Percentiles rank a stretch among this genome's conserved stretches.
Conservation (phyloP, 345 rosid species). For the Corymbia maculata region DNA sequence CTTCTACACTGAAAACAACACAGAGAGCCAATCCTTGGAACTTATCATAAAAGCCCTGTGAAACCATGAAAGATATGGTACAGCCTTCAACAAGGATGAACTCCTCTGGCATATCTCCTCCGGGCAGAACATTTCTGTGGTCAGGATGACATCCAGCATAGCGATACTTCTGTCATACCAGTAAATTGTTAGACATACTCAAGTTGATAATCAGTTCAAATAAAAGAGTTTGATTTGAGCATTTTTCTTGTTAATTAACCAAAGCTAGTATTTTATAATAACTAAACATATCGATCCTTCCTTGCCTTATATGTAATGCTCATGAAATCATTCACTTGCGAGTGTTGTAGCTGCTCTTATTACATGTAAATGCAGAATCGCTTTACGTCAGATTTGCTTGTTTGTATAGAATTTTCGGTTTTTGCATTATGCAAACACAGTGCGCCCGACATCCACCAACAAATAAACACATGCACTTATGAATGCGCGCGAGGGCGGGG, state of each 20-base stretch:
- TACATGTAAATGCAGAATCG: not conserved
- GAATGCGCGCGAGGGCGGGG: not conserved
- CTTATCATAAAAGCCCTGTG: not conserved
- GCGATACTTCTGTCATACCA: not conserved
- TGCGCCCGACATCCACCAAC: fast-evolving
- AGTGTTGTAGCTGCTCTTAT: not conserved
- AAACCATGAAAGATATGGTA: not conserved
- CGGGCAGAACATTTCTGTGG: not conserved
- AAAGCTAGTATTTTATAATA: not conserved
- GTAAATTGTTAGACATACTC: not conserved
- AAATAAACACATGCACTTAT: not conserved
- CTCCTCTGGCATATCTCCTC: not conserved
- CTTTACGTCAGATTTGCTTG: not conserved
- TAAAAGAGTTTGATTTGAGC: not conserved
- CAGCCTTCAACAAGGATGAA: fast-evolving
- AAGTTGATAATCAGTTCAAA: not conserved
- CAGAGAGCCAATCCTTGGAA: not conserved
- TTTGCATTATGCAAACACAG: not conserved
- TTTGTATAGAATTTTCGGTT: not conserved
- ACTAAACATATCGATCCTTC: too few relatives aligned
- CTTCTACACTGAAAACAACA: not conserved
- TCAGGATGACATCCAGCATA: too few relatives aligned
- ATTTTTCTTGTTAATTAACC: not conserved
- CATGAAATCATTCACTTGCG: not conserved
- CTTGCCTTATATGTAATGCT: not conserved